phyloP scores from a whole-genome alignment of 1,284 basidiomycete species.

The Naganishia sp. region DNA sequence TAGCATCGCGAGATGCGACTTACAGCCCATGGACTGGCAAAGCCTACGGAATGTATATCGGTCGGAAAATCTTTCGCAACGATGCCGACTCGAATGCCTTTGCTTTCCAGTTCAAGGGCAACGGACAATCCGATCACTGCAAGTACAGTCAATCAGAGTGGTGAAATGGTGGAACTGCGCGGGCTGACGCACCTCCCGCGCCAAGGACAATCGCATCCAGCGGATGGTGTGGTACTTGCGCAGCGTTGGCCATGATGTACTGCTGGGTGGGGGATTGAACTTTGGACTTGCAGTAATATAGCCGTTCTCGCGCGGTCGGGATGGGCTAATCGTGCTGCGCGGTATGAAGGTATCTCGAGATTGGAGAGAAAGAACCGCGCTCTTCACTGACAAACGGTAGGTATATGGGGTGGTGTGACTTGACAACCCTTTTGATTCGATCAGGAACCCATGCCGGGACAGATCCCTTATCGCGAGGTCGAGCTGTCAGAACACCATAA shows the following conservation, averaged over 20 bases:
- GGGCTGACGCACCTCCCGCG: constrained; percentile 42
- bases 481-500: too few species aligned
- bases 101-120: constrained; percentile 52
- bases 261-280: neutral
- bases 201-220: constrained; percentile 49
- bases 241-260: constrained; percentile 13
- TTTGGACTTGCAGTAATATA: neutral
- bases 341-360: too few species aligned
- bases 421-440: too few species aligned
- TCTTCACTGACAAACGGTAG: too few species aligned
- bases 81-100: constrained; percentile 61
- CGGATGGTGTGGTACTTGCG: constrained; percentile 26
- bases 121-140: constrained; percentile 57
- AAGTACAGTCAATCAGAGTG: neutral
- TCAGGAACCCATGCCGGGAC: too few species aligned
- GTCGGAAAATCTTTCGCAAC: constrained; percentile 68
- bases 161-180: constrained; percentile 31
- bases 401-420: too few species aligned
- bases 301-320: too few species aligned
- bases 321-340: too few species aligned
- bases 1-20: constrained; percentile 40
- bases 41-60: constrained; percentile 63
- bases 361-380: too few species aligned
- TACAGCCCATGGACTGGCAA: constrained; percentile 71
- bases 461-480: too few species aligned